Percentiles rank a stretch among this genome's conserved stretches.
Evolutionary conservation across 495 filamentous ascomycete species (phyloP).

Genomic region (Pseudevernia furfuracea): DNA sequence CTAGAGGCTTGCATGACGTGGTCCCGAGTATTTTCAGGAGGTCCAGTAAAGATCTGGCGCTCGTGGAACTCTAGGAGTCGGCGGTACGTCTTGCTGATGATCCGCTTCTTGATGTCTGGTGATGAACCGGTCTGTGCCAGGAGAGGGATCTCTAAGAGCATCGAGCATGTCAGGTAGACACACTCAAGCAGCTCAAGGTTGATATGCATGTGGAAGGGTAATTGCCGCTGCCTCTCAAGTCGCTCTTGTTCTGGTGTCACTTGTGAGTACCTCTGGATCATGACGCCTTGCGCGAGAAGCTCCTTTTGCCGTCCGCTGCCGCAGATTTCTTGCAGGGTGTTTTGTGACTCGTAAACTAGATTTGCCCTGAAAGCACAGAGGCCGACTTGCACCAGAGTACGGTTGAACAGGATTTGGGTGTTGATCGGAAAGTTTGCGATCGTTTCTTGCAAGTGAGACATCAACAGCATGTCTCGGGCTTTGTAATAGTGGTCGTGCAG

Average conservation of each 20-base stretch:
- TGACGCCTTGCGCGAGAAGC: constrained; percentile 91
- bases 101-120: constrained; percentile 91
- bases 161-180: constrained; percentile 96
- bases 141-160: constrained; percentile 96
- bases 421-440: constrained; percentile 91
- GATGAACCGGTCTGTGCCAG: constrained; percentile 93
- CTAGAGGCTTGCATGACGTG: constrained; percentile 98
- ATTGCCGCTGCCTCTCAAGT: constrained; percentile 87
- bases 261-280: constrained; percentile 91
- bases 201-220: constrained; percentile 99
- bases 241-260: constrained; percentile 96
- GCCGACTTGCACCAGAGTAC: constrained; percentile 93
- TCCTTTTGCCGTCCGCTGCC: constrained; percentile 97
- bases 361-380: constrained; percentile 97
- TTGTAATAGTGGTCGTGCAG: constrained; percentile 96
- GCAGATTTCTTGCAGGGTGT: constrained; percentile 93
- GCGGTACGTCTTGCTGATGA: constrained; percentile 99
- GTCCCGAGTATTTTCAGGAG: constrained; percentile 95
- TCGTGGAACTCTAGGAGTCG: constrained; percentile 99
- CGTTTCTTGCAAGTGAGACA: constrained; percentile 97
- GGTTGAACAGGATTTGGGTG: constrained; percentile 98
- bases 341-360: constrained; percentile 94
- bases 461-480: constrained; percentile 96
- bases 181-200: constrained; percentile 97
- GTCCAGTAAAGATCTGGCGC: constrained; percentile 96